Conservation (phyloP, 164 flowering plant genomes). For the Chloranthus sessilifolius region DNA sequence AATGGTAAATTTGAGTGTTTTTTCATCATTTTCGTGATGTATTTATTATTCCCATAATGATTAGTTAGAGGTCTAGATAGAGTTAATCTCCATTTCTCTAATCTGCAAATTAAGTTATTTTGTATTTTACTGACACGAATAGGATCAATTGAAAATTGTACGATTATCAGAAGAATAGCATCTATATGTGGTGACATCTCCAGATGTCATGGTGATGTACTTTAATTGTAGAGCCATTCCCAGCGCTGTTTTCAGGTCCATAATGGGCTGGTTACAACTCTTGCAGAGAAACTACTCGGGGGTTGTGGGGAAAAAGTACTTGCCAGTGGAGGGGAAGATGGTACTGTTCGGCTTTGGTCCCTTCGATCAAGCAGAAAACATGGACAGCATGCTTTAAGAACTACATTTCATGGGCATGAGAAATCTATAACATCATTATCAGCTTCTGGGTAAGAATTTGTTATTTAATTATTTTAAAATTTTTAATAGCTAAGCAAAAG, state of each 20-base stretch:
- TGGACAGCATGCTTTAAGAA: conserved; percentile 52
- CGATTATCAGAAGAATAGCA: too few relatives aligned
- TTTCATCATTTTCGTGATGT: too few relatives aligned
- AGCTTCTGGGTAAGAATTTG: conserved; percentile 67
- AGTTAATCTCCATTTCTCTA: too few relatives aligned
- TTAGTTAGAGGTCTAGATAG: too few relatives aligned
- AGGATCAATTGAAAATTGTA: too few relatives aligned
- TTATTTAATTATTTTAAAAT: too few relatives aligned
- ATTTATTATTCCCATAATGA: too few relatives aligned
- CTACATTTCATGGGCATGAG: conserved; percentile 63
- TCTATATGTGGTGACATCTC: not conserved
- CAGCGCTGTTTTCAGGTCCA: conserved; percentile 49
- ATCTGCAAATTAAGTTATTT: conserved; percentile 34
- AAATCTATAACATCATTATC: conserved; percentile 47
- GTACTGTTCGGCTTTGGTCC: conserved; percentile 77
- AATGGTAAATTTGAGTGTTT: too few relatives aligned
- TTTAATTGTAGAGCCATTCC: conserved; percentile 36
- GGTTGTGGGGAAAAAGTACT: conserved; percentile 34
- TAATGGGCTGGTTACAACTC: conserved; percentile 45
- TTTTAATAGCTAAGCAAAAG: too few relatives aligned
- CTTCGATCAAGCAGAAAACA: conserved; percentile 55
- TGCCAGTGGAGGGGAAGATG: conserved; percentile 76
- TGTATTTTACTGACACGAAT: not conserved
- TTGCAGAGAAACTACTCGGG: conserved; percentile 52
- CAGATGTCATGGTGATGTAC: not conserved